Conservation (phyloP, 179 eudicot genomes). For the Actinidia arguta region DNA sequence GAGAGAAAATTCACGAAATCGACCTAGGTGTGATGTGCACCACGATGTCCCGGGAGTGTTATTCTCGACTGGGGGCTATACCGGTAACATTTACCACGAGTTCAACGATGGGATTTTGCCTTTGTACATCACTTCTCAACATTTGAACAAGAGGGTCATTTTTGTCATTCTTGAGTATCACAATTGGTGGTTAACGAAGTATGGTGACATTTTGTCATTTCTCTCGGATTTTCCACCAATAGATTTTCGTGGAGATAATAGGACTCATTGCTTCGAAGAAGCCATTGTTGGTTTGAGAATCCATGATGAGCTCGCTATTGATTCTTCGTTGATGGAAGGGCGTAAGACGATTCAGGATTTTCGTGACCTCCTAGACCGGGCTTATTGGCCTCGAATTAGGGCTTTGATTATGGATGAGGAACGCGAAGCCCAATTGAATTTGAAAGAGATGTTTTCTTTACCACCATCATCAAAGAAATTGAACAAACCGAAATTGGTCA, state of each 20-base stretch:
- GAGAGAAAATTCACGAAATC: slow-evolving; percentile 20
- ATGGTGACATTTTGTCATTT: slow-evolving; percentile 52
- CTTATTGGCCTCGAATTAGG: slow-evolving; percentile 65
- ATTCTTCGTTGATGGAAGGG: slow-evolving; percentile 59
- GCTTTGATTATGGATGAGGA: slow-evolving; percentile 62
- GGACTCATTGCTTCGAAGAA: slow-evolving; percentile 83
- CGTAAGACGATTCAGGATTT: slow-evolving; percentile 57
- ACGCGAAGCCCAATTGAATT: slow-evolving; percentile 27
- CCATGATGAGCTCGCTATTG: slow-evolving; percentile 81
- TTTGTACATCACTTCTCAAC: slow-evolving; percentile 78
- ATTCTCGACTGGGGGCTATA: slow-evolving; percentile 95
- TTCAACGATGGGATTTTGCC: slow-evolving; percentile 93
- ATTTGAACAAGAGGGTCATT: slow-evolving; percentile 68
- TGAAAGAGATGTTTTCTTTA: slow-evolving; percentile 8
- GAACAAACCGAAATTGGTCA: slow-evolving; percentile 62
- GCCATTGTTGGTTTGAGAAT: slow-evolving; percentile 76
- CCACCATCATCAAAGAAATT: slow-evolving; percentile 26
- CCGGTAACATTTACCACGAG: slow-evolving; percentile 91
- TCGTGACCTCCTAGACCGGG: slow-evolving; percentile 55
- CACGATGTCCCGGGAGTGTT: slow-evolving; percentile 88
- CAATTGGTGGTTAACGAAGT: slow-evolving; percentile 85
- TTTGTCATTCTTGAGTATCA: slow-evolving; percentile 90
- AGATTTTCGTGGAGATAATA: slow-evolving; percentile 54
- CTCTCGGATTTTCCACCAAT: slow-evolving; percentile 77
- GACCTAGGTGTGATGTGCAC: slow-evolving; percentile 57